phyloP scores from a whole-genome alignment of 441 rosid species.

The Isatis lusitanica region DNA sequence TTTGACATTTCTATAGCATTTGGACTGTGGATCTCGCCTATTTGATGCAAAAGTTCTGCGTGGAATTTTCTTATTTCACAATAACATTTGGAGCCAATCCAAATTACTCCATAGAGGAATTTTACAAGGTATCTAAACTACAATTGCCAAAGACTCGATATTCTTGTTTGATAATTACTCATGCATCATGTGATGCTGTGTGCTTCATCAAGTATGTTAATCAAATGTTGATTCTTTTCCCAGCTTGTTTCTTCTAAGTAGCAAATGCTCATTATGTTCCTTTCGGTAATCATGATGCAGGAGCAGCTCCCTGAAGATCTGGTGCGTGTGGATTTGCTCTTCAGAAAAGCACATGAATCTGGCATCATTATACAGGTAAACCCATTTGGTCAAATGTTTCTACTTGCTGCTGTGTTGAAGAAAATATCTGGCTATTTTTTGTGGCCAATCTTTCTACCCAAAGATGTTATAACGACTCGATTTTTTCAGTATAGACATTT shows the following conservation, averaged over 20 bases:
- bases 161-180: slow-evolving; percentile 19
- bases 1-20: slow-evolving; percentile 58
- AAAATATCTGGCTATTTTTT: neutral
- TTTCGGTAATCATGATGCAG: slow-evolving; percentile 42
- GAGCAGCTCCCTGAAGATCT: slow-evolving; percentile 89
- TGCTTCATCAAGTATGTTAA: slow-evolving; percentile 7
- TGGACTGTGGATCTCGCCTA: slow-evolving; percentile 95
- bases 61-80: slow-evolving; percentile 81
- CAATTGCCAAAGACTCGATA: neutral
- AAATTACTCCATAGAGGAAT: slow-evolving; percentile 74
- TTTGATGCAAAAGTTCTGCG: slow-evolving; percentile 69
- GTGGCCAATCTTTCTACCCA: neutral
- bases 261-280: neutral
- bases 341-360: slow-evolving; percentile 63
- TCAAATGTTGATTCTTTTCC: neutral
- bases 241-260: slow-evolving; percentile 9
- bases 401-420: neutral
- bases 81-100: slow-evolving; percentile 94
- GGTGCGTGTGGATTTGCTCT: slow-evolving; percentile 76
- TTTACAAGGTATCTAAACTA: slow-evolving; percentile 67
- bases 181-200: neutral
- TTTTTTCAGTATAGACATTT: neutral
- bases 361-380: slow-evolving; percentile 79
- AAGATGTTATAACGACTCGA: neutral
- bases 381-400: slow-evolving; percentile 17